Evolutionary conservation across 805 yeast genomes (phyloP), one percentile per base, ranked within the genome.

Genomic region (Yamadazyma philogaea): DNA sequence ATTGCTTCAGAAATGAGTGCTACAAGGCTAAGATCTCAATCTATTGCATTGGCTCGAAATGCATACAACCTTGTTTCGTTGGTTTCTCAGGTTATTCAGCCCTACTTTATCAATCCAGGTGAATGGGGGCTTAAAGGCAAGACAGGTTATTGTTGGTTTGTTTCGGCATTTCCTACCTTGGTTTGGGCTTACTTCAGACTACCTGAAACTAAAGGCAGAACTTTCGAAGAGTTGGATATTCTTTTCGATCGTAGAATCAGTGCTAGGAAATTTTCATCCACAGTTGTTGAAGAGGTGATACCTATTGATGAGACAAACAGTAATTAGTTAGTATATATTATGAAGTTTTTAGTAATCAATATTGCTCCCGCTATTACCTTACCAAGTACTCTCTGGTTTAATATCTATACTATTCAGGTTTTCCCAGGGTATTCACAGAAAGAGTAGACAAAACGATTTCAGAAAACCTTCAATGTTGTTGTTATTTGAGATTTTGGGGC

Each of bases 31-130:
- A 63, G 77, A 56, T 53, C 68, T 33, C 68, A 70, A 51, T 61
- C 77, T 1, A 54, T 70, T 37, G 68, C 68, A 30, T 27, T 57
- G 16, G 61, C 70, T 39, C 45, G 58, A 45, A 52, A 50, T 37
- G 51, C 53, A 17, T 53, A 54, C 40, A 62, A 66, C 47, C 33
- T 62, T 14, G 56, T 57, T 26, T 58, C 61, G 30, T 59, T 64
- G 39, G 55, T 66, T 44, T 57, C 64, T 42, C 51, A 68, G 17
- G 59, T 75, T 38, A 61, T 70, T 35, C 54, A 50, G 33, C 82
- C 82, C 12, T 75, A 73, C 50, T 65, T 77, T 71, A 60, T 77
- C 50, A 77, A 75, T 49, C 72, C 78, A 1, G 57, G 56, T 15
- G 63, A 63, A 27, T 75, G 73, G 44, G 66, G 77, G 48, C 60